Percentiles rank a stretch among this genome's conserved stretches.
Evolutionary conservation across 1,284 basidiomycete genomes (phyloP).

Genomic region (Ceratobasidium sp.): DNA sequence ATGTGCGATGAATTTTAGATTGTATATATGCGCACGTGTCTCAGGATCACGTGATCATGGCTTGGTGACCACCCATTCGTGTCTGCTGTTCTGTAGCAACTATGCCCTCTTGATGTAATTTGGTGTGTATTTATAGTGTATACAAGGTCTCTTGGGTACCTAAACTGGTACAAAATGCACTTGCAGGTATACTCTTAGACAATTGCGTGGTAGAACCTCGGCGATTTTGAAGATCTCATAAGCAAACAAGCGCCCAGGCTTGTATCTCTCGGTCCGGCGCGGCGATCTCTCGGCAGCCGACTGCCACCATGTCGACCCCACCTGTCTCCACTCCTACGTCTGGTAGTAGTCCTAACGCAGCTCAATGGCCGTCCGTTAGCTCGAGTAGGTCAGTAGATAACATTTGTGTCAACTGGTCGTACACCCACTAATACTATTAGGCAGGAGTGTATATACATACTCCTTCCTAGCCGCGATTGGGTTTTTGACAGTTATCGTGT

Average conservation of each 20-base stretch:
- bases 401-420: neutral
- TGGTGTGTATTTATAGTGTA: neutral
- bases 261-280: neutral
- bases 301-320: slow-evolving; percentile 25
- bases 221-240: neutral
- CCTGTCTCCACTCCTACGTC: neutral
- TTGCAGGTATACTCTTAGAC: neutral
- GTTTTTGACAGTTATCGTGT: slow-evolving; percentile 8
- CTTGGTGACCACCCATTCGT: neutral
- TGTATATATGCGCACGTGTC: neutral
- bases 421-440: neutral
- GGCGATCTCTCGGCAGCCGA: slow-evolving; percentile 27
- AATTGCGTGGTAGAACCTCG: slow-evolving; percentile 6
- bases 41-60: neutral
- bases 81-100: neutral
- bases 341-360: neutral
- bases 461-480: slow-evolving; percentile 30
- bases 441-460: slow-evolving; percentile 33
- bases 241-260: slow-evolving; percentile 15
- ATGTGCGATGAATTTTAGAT: neutral
- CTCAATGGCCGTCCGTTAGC: neutral
- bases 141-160: neutral
- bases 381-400: neutral
- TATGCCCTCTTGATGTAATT: neutral
- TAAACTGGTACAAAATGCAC: neutral